phyloP scores from a whole-genome alignment of 805 yeast species.

The Saturnispora zaruensis region DNA sequence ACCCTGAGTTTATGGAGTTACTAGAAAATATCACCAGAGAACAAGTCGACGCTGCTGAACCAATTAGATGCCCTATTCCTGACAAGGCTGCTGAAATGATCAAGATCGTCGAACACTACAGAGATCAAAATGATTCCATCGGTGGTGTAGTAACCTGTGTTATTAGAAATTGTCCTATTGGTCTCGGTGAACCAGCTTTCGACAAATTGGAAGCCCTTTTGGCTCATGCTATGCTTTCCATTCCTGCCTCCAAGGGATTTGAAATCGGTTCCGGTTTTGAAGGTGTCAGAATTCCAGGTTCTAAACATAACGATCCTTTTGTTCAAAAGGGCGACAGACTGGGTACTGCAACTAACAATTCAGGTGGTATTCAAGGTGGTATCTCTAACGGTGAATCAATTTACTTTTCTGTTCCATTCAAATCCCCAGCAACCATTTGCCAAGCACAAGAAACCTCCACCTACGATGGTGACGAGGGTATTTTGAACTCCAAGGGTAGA shows the following conservation, averaged over 20 bases:
- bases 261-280: constrained; percentile 95
- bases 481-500: constrained; percentile 92
- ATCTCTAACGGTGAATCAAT: constrained; percentile 93
- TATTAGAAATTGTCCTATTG: constrained; percentile 84
- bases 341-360: constrained; percentile 82
- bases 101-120: constrained; percentile 74
- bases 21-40: constrained; percentile 79
- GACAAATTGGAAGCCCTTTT: constrained; percentile 92
- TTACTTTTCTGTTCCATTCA: constrained; percentile 92
- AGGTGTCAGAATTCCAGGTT: constrained; percentile 86
- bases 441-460: constrained; percentile 86
- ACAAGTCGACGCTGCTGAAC: constrained; percentile 77
- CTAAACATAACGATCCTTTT: constrained; percentile 89
- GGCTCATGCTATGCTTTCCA: constrained; percentile 96
- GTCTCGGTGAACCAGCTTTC: constrained; percentile 97
- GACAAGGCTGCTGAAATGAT: constrained; percentile 69
- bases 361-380: constrained; percentile 99
- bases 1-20: constrained; percentile 54
- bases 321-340: constrained; percentile 51
- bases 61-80: constrained; percentile 88
- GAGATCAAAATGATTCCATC: constrained; percentile 83
- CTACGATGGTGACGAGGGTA: constrained; percentile 82
- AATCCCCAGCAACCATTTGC: constrained; percentile 95
- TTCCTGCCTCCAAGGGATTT: constrained; percentile 97
- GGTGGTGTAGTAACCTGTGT: constrained; percentile 99